Evolutionary conservation across 441 rosid species (phyloP), one percentile per base, ranked within the genome.

Genomic region (Euphorbia schlechtendalii): DNA sequence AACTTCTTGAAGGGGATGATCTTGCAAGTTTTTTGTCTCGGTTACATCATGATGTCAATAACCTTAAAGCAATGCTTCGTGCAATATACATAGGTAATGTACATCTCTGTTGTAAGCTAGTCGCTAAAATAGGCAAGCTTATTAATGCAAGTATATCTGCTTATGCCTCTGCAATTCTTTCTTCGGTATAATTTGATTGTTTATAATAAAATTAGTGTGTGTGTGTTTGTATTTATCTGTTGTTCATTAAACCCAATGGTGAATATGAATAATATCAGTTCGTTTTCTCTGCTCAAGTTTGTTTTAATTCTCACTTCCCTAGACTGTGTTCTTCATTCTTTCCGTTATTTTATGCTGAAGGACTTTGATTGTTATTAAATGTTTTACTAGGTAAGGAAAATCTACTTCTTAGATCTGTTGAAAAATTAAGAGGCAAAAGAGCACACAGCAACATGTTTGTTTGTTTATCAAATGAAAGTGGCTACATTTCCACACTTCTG

Each of bases 11-110:
- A 70, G 96, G 96, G 59, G 85, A 84, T 41, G 87, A 78, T 57
- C 97, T 87, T 52, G 78, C 81, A 5, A 74, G 74, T 27, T 94
- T 94, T 68, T 73, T 85, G 78, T 81, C 96, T 61, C 77, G 65
- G 70, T 76, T 94, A 74, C 83, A 80, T 81, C 75, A 77, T 76
- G 99, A 94, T 78, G 32, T 91, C 63, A 86, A 65, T 71, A 86
- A 94, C 78, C 92, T 94, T 62, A 91, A 89, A 72, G 96, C 98
- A 22, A 90, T 93, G 97, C 96, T 93, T 68, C 90, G 86, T 70
- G 99, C 99, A 27, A 93, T 94, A 79, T 94, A 86, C 73, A 94
- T 94, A 59, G 98, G 98, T 92, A 81, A 59, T 28, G 51, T 3
- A 25, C 2, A 22, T 32, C 63, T 24, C 58, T 45, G 66, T 55